Conservation (phyloP, 2,329 filamentous ascomycete species). For the Drechslerella stenobrocha region DNA sequence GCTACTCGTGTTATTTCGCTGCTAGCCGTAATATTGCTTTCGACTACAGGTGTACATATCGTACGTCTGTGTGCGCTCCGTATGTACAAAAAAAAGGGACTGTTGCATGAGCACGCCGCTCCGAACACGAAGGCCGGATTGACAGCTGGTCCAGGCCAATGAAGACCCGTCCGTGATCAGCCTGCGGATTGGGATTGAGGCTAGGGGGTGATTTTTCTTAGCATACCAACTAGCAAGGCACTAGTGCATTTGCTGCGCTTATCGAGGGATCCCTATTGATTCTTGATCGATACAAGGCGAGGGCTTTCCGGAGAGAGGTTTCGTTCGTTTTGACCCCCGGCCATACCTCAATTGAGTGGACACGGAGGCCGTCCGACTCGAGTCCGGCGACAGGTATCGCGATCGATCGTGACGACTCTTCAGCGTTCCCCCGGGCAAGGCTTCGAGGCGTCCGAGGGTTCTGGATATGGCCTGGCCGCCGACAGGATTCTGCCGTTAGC, state of each 20-base stretch:
- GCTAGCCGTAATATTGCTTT: background rate
- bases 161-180: background rate
- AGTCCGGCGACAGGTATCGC: too few species aligned
- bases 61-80: background rate
- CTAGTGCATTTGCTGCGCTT: background rate
- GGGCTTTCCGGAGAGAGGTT: too few species aligned
- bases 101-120: background rate
- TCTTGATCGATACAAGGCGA: too few species aligned
- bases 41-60: background rate
- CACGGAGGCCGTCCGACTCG: too few species aligned
- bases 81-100: too few species aligned
- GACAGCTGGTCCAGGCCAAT: constrained; percentile 8
- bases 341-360: too few species aligned
- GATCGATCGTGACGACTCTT: too few species aligned
- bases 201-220: background rate
- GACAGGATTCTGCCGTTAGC: constrained; percentile 32
- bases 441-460: constrained; percentile 33
- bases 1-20: constrained; percentile 8
- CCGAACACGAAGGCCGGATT: constrained; percentile 7
- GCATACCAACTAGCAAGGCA: background rate
- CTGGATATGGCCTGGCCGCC: constrained; percentile 30
- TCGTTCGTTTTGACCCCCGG: too few species aligned
- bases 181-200: constrained; percentile 3
- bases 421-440: too few species aligned
- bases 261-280: background rate